Percentiles rank a stretch among this genome's conserved stretches.
These are phyloP conservation scores for Puccinia horiana DNA, from an alignment of 1,284 basidiomycete genomes.

Conservation along the genomic window DNA sequence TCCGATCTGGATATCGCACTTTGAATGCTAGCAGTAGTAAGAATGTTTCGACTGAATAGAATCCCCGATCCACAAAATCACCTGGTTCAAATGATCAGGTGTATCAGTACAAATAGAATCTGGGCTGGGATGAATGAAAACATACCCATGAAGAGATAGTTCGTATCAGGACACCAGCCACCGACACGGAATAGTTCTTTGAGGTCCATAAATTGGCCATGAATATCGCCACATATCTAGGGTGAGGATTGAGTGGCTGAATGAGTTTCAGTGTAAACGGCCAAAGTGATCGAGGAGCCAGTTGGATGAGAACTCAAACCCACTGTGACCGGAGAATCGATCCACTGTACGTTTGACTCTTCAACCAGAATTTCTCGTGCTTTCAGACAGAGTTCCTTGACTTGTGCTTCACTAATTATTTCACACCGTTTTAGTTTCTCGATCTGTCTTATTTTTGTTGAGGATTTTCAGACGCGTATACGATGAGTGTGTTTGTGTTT, in stretches of 20 bases:
- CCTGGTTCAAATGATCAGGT: constrained; percentile 60
- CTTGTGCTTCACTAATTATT: constrained; percentile 86
- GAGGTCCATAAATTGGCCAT: constrained; percentile 96
- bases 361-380: constrained; percentile 91
- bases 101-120: constrained; percentile 9
- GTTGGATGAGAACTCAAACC: constrained; percentile 57
- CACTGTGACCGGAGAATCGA: constrained; percentile 94
- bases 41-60: constrained; percentile 96
- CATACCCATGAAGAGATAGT: constrained; percentile 97
- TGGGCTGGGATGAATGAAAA: background rate
- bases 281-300: background rate
- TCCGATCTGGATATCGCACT: constrained; percentile 94
- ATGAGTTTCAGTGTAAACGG: constrained; percentile 19
- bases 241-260: constrained; percentile 22
- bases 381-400: constrained; percentile 88
- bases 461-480: background rate
- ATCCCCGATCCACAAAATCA: constrained; percentile 94
- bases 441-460: constrained; percentile 53
- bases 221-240: constrained; percentile 97
- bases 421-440: constrained; percentile 84
- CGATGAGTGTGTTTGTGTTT: background rate
- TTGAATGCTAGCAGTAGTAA: constrained; percentile 90
- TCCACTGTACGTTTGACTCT: constrained; percentile 93
- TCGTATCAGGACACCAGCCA: constrained; percentile 90
- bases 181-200: constrained; percentile 96